Evolutionary conservation across 768 basidiomycete genomes (phyloP), one percentile per base, ranked within the genome.

Genomic region (Inosperma sp.): DNA sequence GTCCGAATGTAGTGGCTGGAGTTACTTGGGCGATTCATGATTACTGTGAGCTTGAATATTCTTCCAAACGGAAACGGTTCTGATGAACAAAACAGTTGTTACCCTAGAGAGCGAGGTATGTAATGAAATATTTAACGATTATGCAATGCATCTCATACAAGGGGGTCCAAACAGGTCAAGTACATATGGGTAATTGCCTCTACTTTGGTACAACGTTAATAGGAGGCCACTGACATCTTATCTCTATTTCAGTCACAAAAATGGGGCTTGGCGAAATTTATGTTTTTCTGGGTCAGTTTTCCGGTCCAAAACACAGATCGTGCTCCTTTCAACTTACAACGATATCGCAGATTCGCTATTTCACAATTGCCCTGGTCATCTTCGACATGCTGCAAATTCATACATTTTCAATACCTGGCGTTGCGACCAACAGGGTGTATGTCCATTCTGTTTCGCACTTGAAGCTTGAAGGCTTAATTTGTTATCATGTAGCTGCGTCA

Each of bases 291-390:
- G 69, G 75, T 73, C 50, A 48, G 62, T 51, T 8, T 8, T 27
- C 5, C 4, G 27, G 39, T 42, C 23, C 7, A 39, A 27, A 19
- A 21, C 36, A 7, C 26, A 5, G 26, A 6, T 14, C n/a, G 34
- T 36, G 12, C 30, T 22, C 27, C 33, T 40, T 5, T 14, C 37
- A 33, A n/a, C n/a, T n/a, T n/a, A n/a, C n/a, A n/a, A n/a, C n/a
- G n/a, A n/a, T n/a, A n/a, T n/a, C n/a, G n/a, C 49, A 77, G 76
- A 72, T 77, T 25, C 68, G 75, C 36, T 78, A 78, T 53, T 78
- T 75, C 55, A 75, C 72, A 26, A 67, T 77, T 17, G 60, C 66
- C 4, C 68, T 76, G 9, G 56, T 75, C 2, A 51, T 73, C 3
- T 75, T 77, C 53, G 75, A 77, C 46, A 70, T 70, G 2, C 58